A percentile compares a stretch with the other conserved stretches of the same genome.
phyloP scores from a whole-genome alignment of 2,329 filamentous ascomycete genomes.

The Aspergillus ibericus region DNA sequence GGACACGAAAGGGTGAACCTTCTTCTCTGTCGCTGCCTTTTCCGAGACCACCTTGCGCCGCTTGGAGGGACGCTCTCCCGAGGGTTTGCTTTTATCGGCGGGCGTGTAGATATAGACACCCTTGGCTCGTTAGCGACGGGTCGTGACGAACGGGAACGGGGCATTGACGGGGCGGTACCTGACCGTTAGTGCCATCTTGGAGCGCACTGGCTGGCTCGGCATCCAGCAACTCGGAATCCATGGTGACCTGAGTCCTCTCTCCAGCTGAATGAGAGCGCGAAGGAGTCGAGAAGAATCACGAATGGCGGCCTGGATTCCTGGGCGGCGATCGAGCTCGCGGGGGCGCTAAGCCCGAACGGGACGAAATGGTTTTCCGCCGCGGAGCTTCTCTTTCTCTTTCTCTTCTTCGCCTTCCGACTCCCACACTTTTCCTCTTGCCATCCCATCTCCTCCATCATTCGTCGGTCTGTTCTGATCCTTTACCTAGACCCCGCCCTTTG shows the following conservation, averaged over 20 bases:
- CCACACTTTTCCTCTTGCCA: neutral
- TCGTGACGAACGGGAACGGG: neutral
- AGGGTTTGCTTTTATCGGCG: slow-evolving; percentile 39
- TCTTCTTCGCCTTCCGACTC: neutral
- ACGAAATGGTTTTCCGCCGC: slow-evolving; percentile 28
- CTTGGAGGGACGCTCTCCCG: slow-evolving; percentile 54
- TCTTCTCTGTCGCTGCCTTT: slow-evolving; percentile 8
- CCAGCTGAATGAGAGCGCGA: neutral
- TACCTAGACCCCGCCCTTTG: neutral
- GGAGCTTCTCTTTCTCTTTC: slow-evolving; percentile 11
- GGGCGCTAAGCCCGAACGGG: slow-evolving; percentile 35
- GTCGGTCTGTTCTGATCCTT: neutral
- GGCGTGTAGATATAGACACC: slow-evolving; percentile 64
- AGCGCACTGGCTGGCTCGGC: slow-evolving; percentile 24
- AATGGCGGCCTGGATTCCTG: neutral
- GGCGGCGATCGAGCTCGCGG: slow-evolving; percentile 14
- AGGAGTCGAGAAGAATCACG: neutral
- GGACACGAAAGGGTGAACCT: slow-evolving; percentile 35
- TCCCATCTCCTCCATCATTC: neutral
- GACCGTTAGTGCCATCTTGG: slow-evolving; percentile 31
- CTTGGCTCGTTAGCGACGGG: slow-evolving; percentile 41
- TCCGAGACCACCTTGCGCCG: slow-evolving; percentile 55
- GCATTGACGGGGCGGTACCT: slow-evolving; percentile 22
- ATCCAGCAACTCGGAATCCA: slow-evolving; percentile 19
- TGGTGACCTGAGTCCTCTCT: slow-evolving; percentile 16